Base-by-base conservation (phyloP, 805 yeast species). In the Lipomyces yamanashiensis region DNA sequence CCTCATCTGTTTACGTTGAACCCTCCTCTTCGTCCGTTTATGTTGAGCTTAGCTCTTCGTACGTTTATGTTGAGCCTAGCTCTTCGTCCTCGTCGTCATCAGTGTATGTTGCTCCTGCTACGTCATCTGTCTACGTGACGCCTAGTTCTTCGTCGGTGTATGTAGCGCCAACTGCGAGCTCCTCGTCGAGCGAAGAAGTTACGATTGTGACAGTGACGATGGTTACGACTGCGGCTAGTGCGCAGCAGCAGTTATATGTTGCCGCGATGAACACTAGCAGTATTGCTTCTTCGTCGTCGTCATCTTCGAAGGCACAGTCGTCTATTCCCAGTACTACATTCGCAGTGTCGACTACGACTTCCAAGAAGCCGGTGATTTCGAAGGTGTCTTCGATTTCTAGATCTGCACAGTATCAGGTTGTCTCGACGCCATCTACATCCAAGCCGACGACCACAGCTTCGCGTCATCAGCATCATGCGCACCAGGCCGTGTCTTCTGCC, bases 1-100 rank as follows among this genome's bases (percentile, higher is more conserved):
- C 23, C 7, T 50, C 54, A 2, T 33, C 54, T 36, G n/a, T 28
- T n/a, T 34, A 48, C 33, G 60, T 43, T 17, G 50, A 39, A 13
- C 62, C 57, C 19, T 39, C 65, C 36, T 40, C 67, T 21, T 53
- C 66, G 17, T 21, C 55, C 9, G 9, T 40, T 51, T 40, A 37
- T 9, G 44, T 37, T 17, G 50, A 12, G 43, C 43, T 50, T 15
- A 36, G 47, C 19, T 28, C 58, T 28, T 34, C 59, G 19, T 51
- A 43, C 9, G 9, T 40, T 51, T 40, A 37, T 9, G 44, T 37
- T 17, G 50, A 12, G 43, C 43, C 58, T 15, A 36, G 47, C 19
- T 28, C 58, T 28, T 34, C 59, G 19, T 51, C 57, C n/a, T n/a
- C n/a, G n/a, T n/a, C n/a, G n/a, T n/a, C n/a, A n/a, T n/a, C n/a